Evolutionary conservation across 164 flowering plant species (phyloP), one percentile per base, ranked within the genome.

Genomic region (Paratinospora sagittata): DNA sequence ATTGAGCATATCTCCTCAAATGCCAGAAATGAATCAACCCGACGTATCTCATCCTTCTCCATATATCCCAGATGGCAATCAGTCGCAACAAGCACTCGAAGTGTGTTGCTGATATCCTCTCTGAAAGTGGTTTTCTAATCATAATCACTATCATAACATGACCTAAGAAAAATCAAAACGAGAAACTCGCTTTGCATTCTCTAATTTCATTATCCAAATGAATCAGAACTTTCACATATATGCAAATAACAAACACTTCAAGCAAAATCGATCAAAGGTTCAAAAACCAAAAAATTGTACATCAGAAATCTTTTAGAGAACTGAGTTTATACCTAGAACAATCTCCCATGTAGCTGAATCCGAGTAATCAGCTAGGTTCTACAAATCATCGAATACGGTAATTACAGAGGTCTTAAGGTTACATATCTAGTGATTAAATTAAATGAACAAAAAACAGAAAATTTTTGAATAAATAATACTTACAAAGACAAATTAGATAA

Each of bases 1-100:
- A 92, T 89, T 52, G 96, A 90, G 84, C 99, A 92, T 72, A 95
- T 91, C 84, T 95, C 98, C 72, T 95, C 99, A 81, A 95, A 95
- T 4, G 99, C 94, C 76, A 84, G 82, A 72, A 95, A 95, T 0
- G 99, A 93, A 83, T 95, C 99, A 74, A 89, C 89, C 68, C 99
- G 84, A 5, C 99, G 85, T 65, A 95, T 76, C 81, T 91, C 98
- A 83, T 95, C 98, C 79, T 92, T 95, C 79, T 95, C 99, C 98
- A 93, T 89, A 72, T 95, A 95, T 13, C 99, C 99, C 67, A 95
- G 82, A 77, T 95, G 99, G 69, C 97, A 92, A 77, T 95, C 99
- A 9, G 99, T 92, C 0, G 99, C 99, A 75, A 95, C 93, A 74
- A 95, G 96, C 65, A 92, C 73, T n/a, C 95, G 85, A 65, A 95